Conservation (phyloP, 2,329 filamentous ascomycete species). For the Fusarium sterilihyphosum region DNA sequence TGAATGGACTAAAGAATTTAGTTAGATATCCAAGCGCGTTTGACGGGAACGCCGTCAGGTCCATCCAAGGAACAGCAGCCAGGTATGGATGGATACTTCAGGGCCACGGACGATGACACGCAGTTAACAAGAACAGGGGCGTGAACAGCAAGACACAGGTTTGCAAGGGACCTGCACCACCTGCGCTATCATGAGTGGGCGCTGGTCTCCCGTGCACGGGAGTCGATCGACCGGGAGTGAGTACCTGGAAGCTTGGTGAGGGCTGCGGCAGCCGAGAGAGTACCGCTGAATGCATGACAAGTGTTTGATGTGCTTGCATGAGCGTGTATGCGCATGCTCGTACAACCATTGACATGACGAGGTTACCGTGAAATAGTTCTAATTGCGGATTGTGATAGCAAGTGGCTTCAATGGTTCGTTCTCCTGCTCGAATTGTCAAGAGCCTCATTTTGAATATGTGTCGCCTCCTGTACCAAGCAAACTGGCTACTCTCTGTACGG, state of each 20-base stretch:
- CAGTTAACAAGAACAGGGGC: conserved; percentile 32
- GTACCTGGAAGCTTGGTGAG: conserved; percentile 20
- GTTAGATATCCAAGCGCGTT: conserved; percentile 16
- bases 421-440: neutral
- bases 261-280: conserved; percentile 31
- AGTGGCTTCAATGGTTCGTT: conserved; percentile 19
- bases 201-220: conserved; percentile 25
- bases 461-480: neutral
- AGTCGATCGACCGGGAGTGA: conserved; percentile 28
- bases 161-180: conserved; percentile 15
- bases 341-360: conserved; percentile 5
- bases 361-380: conserved; percentile 5
- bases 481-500: neutral
- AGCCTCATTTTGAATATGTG: neutral
- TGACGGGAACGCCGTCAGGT: conserved; percentile 29
- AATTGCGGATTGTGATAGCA: neutral
- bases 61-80: conserved; percentile 19
- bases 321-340: neutral
- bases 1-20: conserved; percentile 6
- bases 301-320: neutral
- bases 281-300: conserved; percentile 31
- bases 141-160: conserved; percentile 13
- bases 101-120: conserved; percentile 33
- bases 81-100: conserved; percentile 22
- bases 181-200: conserved; percentile 1